phyloP scores from a whole-genome alignment of 768 basidiomycete genomes.

The Udeniomyces megalosporus region DNA sequence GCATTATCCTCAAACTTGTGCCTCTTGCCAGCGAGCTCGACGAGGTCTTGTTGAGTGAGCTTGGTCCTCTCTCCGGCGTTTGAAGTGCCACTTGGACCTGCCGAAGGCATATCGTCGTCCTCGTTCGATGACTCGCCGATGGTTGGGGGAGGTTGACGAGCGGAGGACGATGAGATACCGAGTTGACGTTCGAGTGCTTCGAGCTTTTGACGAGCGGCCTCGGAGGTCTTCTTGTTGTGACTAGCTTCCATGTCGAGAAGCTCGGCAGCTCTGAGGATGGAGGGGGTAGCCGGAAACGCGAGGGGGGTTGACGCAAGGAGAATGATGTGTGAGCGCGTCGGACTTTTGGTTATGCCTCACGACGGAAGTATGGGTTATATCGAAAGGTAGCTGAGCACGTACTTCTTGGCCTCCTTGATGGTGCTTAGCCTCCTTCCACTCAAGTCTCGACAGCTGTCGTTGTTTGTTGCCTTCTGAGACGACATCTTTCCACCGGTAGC shows the following conservation, averaged over 20 bases:
- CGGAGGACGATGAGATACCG: conserved; percentile 36
- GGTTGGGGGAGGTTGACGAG: background rate
- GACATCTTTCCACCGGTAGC: conserved; percentile 97
- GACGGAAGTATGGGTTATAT: background rate
- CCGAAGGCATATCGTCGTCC: conserved; percentile 23
- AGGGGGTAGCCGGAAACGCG: background rate
- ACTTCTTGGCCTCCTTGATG: conserved; percentile 93
- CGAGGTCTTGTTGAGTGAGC: conserved; percentile 32
- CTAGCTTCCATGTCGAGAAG: conserved; percentile 61
- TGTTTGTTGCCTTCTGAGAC: conserved; percentile 79
- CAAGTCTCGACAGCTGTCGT: conserved; percentile 85
- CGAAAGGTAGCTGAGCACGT: conserved; percentile 21
- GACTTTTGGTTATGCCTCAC: no score
- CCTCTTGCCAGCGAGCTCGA: conserved; percentile 49
- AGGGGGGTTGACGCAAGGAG: no score
- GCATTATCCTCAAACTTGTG: conserved; percentile 82
- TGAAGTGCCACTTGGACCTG: conserved; percentile 5
- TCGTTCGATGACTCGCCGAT: conserved; percentile 16
- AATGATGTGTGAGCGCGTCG: no score
- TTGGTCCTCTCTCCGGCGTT: conserved; percentile 26
- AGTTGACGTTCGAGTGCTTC: conserved; percentile 71
- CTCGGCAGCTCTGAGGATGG: conserved; percentile 24
- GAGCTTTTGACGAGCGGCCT: conserved; percentile 65
- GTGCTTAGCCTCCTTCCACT: conserved; percentile 79
- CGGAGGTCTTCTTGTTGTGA: conserved; percentile 57